Evolutionary conservation across 495 filamentous ascomycete genomes (phyloP), one percentile per base, ranked within the genome.

Genomic region (Hypoxylon perforatum): DNA sequence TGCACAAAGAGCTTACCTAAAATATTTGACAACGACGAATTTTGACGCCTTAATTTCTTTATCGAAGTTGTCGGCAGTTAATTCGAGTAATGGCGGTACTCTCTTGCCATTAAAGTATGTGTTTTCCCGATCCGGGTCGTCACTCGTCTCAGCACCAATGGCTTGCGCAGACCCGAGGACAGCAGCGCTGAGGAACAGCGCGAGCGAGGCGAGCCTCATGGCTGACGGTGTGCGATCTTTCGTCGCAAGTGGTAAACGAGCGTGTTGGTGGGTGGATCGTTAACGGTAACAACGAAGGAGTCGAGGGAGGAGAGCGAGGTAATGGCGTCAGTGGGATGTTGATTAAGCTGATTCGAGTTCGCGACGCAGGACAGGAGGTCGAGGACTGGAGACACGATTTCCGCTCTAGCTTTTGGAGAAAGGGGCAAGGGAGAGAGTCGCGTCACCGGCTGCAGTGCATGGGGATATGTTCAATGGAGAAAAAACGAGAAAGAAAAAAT

Each of bases 81-180:
- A 59, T 46, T 83, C 86, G 65, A 84, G 83, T 73, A 93, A 77
- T 22, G 90, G 88, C 19, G 93, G 93, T 11, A 97, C 92, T 61
- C 85, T 82, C 36, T 92, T 80, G 48, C 85, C 90, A 79, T 97
- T 95, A 82, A 97, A 97, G 19, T 84, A 82, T 15, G 92, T 93
- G 42, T 76, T 75, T 65, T 80, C 73, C 15, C 53, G 61, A 17
- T 73, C 60, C 33, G 59, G 56, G 41, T 75, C 73, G 15, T 77
- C 63, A 18, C 18, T 65, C 39, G 60, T 73, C 11, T 75, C 78
- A 4, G 78, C 73, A 42, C 69, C 73, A 44, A 75, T 72, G 48
- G 70, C 69, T 61, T 73, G 60, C 60, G 73, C 79, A 22, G 68
- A 61, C 9, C 73, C 75, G 38, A 79, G 61, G 23, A 70, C 70